Evolutionary conservation across 2,329 filamentous ascomycete genomes (phyloP).

Genomic region (Chaetomium globosum): DNA sequence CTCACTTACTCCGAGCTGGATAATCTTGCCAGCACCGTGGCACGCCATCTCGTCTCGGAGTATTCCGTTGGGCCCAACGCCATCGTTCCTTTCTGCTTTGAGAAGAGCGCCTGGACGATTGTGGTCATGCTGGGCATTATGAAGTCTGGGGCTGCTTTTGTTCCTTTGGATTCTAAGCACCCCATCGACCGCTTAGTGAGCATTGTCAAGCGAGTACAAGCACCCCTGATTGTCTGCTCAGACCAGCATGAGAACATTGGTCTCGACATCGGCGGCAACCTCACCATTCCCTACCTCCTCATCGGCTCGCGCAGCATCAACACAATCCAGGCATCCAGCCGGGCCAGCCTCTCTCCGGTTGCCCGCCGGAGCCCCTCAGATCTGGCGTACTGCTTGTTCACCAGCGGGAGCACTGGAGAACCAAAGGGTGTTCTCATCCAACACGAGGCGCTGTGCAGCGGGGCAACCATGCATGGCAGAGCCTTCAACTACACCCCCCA

Average conservation of each 20-base stretch:
- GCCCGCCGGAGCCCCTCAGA: constrained; percentile 14
- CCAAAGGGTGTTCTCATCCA: constrained; percentile 43
- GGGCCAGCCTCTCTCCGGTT: neutral
- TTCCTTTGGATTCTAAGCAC: constrained; percentile 44
- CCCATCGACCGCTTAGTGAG: constrained; percentile 42
- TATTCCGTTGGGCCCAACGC: constrained; percentile 39
- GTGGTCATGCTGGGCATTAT: constrained; percentile 42
- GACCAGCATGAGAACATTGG: constrained; percentile 18
- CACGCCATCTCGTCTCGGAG: constrained; percentile 33
- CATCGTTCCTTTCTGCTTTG: constrained; percentile 43
- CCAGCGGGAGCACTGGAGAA: constrained; percentile 54
- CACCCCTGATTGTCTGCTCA: constrained; percentile 27
- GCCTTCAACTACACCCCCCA: constrained; percentile 12
- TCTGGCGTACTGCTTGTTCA: constrained; percentile 50
- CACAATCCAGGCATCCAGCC: neutral
- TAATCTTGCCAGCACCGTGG: constrained; percentile 35
- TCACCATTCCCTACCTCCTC: constrained; percentile 5
- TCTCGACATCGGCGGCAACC: constrained; percentile 5
- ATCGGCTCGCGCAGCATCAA: constrained; percentile 13
- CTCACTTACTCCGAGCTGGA: constrained; percentile 41
- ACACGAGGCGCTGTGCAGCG: constrained; percentile 24
- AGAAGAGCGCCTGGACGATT: constrained; percentile 42
- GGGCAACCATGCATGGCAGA: constrained; percentile 17
- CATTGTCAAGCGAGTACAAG: constrained; percentile 41
- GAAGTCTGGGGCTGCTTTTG: constrained; percentile 41